Percentiles rank a stretch among this genome's conserved stretches.
These are phyloP conservation scores for Stevia rebaudiana DNA, from an alignment of 140 eudicot species.

Conservation along the genomic window DNA sequence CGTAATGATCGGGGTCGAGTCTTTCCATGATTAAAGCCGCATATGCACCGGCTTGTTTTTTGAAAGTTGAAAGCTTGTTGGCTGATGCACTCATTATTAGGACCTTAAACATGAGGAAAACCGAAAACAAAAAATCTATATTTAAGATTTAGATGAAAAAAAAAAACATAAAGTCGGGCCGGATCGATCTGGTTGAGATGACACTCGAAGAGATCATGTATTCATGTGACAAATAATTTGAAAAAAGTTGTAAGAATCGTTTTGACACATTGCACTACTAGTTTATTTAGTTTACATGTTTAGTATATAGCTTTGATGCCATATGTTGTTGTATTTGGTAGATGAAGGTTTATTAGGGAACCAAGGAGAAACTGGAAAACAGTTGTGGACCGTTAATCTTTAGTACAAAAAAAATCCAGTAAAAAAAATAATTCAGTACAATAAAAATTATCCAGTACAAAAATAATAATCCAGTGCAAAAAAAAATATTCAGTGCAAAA, in stretches of 20 bases:
- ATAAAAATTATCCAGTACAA: too few species aligned
- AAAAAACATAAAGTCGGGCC: not conserved
- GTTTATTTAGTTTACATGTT: not conserved
- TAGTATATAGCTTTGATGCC: not conserved
- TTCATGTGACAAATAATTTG: not conserved
- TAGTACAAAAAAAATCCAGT: too few species aligned
- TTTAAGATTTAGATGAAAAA: not conserved
- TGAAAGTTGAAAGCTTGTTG: conserved; percentile 74
- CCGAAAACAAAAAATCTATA: conserved; percentile 8
- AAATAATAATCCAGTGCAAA: too few species aligned
- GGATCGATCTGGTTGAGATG: not conserved
- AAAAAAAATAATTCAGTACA: too few species aligned
- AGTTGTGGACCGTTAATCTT: too few species aligned
- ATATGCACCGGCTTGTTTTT: conserved; percentile 64
- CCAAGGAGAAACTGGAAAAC: too few species aligned
- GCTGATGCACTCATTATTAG: conserved; percentile 92
- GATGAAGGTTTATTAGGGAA: too few species aligned
- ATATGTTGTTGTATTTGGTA: not conserved
- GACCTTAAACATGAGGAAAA: conserved; percentile 46
- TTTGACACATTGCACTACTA: not conserved
- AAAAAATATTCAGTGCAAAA: too few species aligned
- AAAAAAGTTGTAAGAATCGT: not conserved
- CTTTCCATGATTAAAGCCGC: conserved; percentile 95
- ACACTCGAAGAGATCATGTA: not conserved
- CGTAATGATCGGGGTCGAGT: conserved; percentile 85